phyloP scores from a whole-genome alignment of 129 eudicot genomes.

The Centaurea solstitialis region DNA sequence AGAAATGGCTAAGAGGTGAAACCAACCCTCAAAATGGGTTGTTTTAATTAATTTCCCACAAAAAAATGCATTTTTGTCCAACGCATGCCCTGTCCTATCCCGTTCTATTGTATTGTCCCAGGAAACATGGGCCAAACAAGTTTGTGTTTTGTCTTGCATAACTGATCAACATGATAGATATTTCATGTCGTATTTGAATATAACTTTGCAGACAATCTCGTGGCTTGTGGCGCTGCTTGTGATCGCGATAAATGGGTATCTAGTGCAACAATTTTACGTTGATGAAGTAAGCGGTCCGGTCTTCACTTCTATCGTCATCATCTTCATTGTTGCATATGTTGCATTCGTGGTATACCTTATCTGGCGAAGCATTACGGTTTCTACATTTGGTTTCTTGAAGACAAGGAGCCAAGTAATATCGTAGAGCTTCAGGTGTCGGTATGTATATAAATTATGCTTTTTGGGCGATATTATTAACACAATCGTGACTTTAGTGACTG shows the following conservation, averaged over 20 bases:
- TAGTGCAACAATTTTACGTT: constrained; percentile 65
- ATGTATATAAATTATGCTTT: constrained; percentile 4
- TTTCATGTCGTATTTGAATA: not conserved
- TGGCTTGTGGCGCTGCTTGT: constrained; percentile 88
- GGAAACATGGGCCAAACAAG: not conserved
- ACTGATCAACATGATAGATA: not conserved
- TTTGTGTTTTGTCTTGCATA: not conserved
- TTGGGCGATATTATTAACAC: constrained; percentile 6
- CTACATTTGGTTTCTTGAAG: constrained; percentile 37
- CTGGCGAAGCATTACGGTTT: constrained; percentile 42
- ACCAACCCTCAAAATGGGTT: too few species aligned
- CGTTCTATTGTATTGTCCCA: not conserved
- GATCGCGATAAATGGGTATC: constrained; percentile 83
- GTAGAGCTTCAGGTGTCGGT: constrained; percentile 10
- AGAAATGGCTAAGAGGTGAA: too few species aligned
- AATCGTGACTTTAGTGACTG: not conserved
- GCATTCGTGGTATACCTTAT: constrained; percentile 67
- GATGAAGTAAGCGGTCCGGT: constrained; percentile 64
- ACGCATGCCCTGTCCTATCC: not conserved
- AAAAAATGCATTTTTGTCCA: not conserved
- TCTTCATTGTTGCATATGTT: constrained; percentile 58
- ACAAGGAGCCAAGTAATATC: constrained; percentile 27
- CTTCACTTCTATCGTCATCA: constrained; percentile 41
- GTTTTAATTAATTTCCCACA: too few species aligned
- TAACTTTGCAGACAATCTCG: constrained; percentile 53